Percentiles rank a stretch among this genome's conserved stretches.
Evolutionary conservation across 2,329 filamentous ascomycete genomes (phyloP).

Genomic region (Penicillium brevicompactum): DNA sequence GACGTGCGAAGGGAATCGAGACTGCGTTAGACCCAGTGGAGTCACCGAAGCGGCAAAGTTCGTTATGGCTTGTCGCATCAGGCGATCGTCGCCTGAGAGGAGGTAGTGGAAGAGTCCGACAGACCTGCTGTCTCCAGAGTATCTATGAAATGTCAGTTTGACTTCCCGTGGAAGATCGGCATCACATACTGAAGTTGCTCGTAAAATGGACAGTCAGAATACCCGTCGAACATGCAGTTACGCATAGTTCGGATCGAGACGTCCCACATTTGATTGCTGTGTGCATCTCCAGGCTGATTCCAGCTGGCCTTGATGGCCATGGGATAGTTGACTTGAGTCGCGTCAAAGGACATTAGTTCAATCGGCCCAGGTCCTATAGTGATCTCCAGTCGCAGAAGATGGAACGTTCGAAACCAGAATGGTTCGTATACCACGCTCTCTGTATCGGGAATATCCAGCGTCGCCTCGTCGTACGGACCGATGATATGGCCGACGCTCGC

Average conservation of each 20-base stretch:
- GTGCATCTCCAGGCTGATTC: slow-evolving; percentile 12
- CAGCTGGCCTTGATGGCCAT: slow-evolving; percentile 33
- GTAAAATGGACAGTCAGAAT: slow-evolving; percentile 41
- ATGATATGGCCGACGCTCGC: slow-evolving; percentile 33
- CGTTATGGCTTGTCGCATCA: slow-evolving; percentile 36
- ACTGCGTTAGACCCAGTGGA: slow-evolving; percentile 32
- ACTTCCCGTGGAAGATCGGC: background rate
- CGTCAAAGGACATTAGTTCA: slow-evolving; percentile 27
- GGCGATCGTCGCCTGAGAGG: slow-evolving; percentile 35
- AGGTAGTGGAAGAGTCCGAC: slow-evolving; percentile 36
- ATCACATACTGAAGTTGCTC: slow-evolving; percentile 37
- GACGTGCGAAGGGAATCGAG: slow-evolving; percentile 33
- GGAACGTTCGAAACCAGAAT: slow-evolving; percentile 47
- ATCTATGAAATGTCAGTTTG: slow-evolving; percentile 15
- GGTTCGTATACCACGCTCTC: slow-evolving; percentile 34
- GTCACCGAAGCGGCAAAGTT: slow-evolving; percentile 33
- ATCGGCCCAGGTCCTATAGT: slow-evolving; percentile 24
- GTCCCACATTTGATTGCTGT: slow-evolving; percentile 31
- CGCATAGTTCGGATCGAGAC: slow-evolving; percentile 34
- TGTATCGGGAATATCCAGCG: slow-evolving; percentile 22
- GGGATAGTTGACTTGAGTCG: slow-evolving; percentile 42
- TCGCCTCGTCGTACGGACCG: slow-evolving; percentile 41
- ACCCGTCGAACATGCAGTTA: slow-evolving; percentile 42
- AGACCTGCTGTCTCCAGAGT: slow-evolving; percentile 28
- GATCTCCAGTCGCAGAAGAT: slow-evolving; percentile 36